These are phyloP conservation scores for Funneliformis caledonium DNA, from an alignment of 371 early-diverging fungal species.

Conservation along the genomic window DNA sequence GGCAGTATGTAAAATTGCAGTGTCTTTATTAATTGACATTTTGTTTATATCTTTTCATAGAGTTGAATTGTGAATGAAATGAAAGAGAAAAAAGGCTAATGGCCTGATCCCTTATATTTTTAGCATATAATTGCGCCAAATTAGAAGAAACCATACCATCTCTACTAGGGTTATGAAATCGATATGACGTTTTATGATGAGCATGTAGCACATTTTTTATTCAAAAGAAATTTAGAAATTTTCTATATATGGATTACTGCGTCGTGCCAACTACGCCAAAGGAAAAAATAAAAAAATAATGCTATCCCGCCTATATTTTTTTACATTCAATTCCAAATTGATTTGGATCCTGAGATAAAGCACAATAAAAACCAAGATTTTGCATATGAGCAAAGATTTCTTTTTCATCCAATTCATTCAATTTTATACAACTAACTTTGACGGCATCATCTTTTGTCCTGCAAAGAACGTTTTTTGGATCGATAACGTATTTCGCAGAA, in stretches of 20 bases:
- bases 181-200: too few species aligned
- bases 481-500: not conserved
- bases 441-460: not conserved
- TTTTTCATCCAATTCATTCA: not conserved
- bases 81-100: too few species aligned
- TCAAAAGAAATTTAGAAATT: too few species aligned
- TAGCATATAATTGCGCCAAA: too few species aligned
- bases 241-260: too few species aligned
- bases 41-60: not conserved
- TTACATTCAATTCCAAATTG: not conserved
- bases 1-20: not conserved
- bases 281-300: too few species aligned
- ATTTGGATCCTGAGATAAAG: constrained; percentile 8
- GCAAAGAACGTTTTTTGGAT: constrained; percentile 1
- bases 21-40: not conserved
- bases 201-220: too few species aligned
- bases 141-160: too few species aligned
- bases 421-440: constrained; percentile 9
- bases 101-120: too few species aligned
- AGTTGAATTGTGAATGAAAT: too few species aligned
- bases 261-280: too few species aligned
- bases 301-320: not conserved
- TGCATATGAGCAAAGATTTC: constrained; percentile 28
- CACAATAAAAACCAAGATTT: constrained; percentile 30
- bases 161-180: too few species aligned